Evolutionary conservation across 768 basidiomycete genomes (phyloP), one percentile per base, ranked within the genome.

Genomic region (Mycena vitilis): DNA sequence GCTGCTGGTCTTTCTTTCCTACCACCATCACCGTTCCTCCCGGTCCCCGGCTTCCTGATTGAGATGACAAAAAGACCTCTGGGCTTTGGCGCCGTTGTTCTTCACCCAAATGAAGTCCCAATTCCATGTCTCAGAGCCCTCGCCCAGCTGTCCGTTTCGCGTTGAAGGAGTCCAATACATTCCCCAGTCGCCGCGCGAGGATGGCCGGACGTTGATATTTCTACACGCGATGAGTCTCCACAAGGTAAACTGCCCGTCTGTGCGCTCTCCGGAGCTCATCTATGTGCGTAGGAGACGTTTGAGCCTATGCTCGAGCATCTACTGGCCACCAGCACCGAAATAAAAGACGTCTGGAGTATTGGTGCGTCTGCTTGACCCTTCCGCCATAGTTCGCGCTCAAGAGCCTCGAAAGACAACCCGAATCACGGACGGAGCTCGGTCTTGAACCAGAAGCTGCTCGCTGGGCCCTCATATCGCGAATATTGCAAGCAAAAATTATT

Each of bases 211-310:
- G 12, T n/a, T 66, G 4, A 45, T 66, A 25, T 60, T 66, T 42
- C 37, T 66, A 8, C 65, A 66, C 18, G 65, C 59, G 23, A 66
- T 66, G 65, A 55, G 36, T 42, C 53, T 66, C 36, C 65, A 44
- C 42, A 65, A 66, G 54, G 54, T 56, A 40, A 3, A 30, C 30
- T 30, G 30, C 30, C 5, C 30, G 2, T 30, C 30, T 30, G 3
- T 30, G 30, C 30, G 30, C 5, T 30, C 30, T 30, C 30, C 5
- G 30, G 30, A 30, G 3, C 16, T 8, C 37, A 34, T 16, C 13
- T 22, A 40, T 4, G 40, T 40, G 38, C 16, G 34, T 23, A 56
- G 58, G 65, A 66, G 30, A 66, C 65, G 18, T 66, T 59, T 18
- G 51, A 30, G 51, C 65, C 65, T 2, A 52, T 66, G 58, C 42